Base-by-base conservation (phyloP, 805 yeast genomes). In the Cyberlindnera saturnus region DNA sequence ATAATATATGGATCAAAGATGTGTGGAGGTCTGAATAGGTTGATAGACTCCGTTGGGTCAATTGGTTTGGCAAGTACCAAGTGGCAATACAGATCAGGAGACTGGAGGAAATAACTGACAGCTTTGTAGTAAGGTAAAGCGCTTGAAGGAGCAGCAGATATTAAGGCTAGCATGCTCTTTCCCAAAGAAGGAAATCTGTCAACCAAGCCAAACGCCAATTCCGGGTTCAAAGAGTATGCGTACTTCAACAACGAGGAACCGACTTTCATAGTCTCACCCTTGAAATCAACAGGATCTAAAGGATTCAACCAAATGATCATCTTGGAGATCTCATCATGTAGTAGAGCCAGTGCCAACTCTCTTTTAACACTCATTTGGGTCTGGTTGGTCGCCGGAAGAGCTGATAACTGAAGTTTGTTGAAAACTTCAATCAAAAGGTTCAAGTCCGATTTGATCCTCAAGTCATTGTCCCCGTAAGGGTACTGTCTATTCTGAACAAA, bases 401-500 rank as follows among this genome's bases (percentile, higher is more conserved):
- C 32, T 52, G 30, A 4, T 14, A 5, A 14, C 32, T 47, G 28
- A 18, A 54, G 40, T 42, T 47, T 47, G 61, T 59, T 32, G 50
- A 56, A 48, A 57, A 85, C 71, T 19, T 75, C 79, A 26, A 71
- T 66, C 50, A 91, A 66, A 39, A 82, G 63, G 5, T 71, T 67
- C 53, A 75, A 71, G 54, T 90, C 96, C 1, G 87, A 76, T 49
- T 79, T 81, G 40, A 81, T 79, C 57, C 80, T 80, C 48, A 86
- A 63, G 36, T 76, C 71, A 57, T 91, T 88, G 10, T 88, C 82
- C 3, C 99, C 98, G 65, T 74, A 89, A 14, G 98, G 96, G 67
- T 82, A 83, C 4, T 73, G 67, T 2, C 78, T 69, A 17, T 76
- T 70, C 37, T 67, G 71, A 19, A 70, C 70, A 59, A 88, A 93